Percentiles rank a stretch among this genome's conserved stretches.
phyloP scores from a whole-genome alignment of 352 stramenopile genomes.

The Phytophthora colocasiae region DNA sequence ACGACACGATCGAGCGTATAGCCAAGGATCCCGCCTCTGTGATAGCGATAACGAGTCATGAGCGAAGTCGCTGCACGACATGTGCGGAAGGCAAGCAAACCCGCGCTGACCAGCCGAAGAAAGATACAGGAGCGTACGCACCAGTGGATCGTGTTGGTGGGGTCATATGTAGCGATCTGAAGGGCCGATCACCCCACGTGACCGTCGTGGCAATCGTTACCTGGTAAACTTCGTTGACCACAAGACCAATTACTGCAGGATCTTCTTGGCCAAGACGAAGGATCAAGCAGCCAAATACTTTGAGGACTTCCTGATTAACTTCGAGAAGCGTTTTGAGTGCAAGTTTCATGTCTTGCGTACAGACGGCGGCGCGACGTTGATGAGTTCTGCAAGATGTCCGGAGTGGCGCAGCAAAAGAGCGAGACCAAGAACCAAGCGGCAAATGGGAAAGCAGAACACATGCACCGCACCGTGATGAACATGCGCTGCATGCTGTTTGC shows the following conservation, averaged over 20 bases:
- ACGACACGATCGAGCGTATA: constrained; percentile 14
- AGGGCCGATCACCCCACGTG: constrained; percentile 17
- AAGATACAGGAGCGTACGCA: constrained; percentile 17
- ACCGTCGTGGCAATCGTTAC: constrained; percentile 20
- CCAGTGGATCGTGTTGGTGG: constrained; percentile 19
- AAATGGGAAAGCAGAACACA: constrained; percentile 43
- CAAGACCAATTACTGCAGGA: constrained; percentile 25
- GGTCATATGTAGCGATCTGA: constrained; percentile 24
- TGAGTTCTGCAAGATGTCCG: constrained; percentile 32
- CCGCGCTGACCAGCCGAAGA: background rate
- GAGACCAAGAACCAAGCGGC: constrained; percentile 31
- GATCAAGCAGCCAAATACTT: constrained; percentile 15
- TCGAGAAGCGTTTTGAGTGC: constrained; percentile 22
- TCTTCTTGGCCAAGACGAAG: constrained; percentile 21
- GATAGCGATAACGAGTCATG: constrained; percentile 9
- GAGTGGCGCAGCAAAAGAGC: constrained; percentile 30
- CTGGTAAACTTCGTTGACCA: constrained; percentile 29
- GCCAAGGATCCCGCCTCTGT: constrained; percentile 4
- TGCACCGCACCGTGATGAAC: constrained; percentile 49
- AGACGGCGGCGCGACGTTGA: constrained; percentile 35
- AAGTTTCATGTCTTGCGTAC: constrained; percentile 14
- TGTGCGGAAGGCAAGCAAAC: constrained; percentile 29
- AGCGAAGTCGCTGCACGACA: constrained; percentile 1
- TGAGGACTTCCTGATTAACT: constrained; percentile 16
- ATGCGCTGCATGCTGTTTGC: no score